Conservation (phyloP, 2,329 filamentous ascomycete genomes). For the Phialophora chinensis region DNA sequence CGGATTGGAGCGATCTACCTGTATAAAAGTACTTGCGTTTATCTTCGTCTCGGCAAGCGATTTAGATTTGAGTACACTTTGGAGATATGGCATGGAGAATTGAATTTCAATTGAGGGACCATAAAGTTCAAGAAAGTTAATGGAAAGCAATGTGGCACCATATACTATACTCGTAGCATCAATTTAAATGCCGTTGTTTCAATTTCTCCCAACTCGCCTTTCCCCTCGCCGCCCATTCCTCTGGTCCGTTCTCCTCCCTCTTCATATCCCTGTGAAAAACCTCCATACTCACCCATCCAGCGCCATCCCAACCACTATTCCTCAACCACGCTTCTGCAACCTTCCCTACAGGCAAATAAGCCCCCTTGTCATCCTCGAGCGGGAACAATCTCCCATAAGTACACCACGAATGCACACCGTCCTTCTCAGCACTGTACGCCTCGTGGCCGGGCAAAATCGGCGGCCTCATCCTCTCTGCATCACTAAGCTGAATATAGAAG, state of each 20-base stretch:
- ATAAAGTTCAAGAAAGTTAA: not conserved
- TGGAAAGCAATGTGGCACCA: not conserved
- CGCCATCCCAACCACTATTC: constrained; percentile 1
- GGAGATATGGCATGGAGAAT: not conserved
- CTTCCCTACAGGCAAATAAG: constrained; percentile 29
- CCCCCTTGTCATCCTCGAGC: constrained; percentile 37
- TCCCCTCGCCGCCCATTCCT: constrained; percentile 22
- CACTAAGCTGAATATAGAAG: constrained; percentile 47
- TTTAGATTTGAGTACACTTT: not conserved
- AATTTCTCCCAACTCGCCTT: constrained; percentile 16
- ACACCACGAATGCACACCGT: constrained; percentile 33
- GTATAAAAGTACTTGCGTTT: not conserved
- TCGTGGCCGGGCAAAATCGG: constrained; percentile 34
- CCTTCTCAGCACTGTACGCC: constrained; percentile 38
- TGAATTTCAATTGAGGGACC: not conserved
- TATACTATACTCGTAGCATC: not conserved
- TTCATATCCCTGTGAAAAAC: constrained; percentile 24
- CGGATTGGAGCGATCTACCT: not conserved
- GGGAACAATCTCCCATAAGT: constrained; percentile 43
- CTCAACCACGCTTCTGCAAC: not conserved
- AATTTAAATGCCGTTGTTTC: not conserved
- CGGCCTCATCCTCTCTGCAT: constrained; percentile 41
- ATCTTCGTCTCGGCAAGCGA: not conserved
- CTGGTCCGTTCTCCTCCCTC: not conserved
- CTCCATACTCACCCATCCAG: constrained; percentile 29